Base-by-base conservation (phyloP, 2,329 filamentous ascomycete species). In the Colletotrichum sp. region DNA sequence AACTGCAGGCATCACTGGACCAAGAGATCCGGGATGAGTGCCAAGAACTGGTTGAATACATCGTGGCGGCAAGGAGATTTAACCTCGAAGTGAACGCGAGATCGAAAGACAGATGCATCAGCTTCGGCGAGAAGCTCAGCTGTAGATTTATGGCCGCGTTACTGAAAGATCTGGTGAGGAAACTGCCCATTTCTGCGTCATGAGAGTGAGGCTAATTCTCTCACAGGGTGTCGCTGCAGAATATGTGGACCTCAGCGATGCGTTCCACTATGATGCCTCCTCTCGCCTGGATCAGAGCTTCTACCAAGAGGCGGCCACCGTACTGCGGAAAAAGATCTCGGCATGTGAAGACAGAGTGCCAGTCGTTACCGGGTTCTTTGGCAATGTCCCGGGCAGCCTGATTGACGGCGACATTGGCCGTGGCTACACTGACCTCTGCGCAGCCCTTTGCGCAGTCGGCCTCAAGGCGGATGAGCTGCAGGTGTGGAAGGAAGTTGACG, bases 401-500 rank as follows among this genome's bases (percentile, higher is more conserved):
- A 92, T 99, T 80, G 95, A 96, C 80, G 92, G 92, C 57, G 94
- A 98, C 80, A 95, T 99, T 78, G 97, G 97, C 25, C 94, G 97
- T 80, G 97, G 97, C 34, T 99, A 99, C 86, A 99, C 97, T 12
- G 97, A 99, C 85, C 91, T 99, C 63, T 99, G 97, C 84, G 96
- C 97, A 15, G 96, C 97, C 8, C 89, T 99, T 19, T 93, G 96
- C 68, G 96, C 97, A 2, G 96, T 99, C 12, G 96, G 96, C 6
- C 88, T 98, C n/a, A 89, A 92, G 80, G 97, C 97, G 1, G 88
- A 93, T 70, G 97, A 99, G 85, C 90, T 99, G 69, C 97, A 99
- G 85, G 95, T 99, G 78, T 99, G 97, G 97, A 99, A 99, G 87
- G 97, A 99, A 84, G 97, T 99, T 8, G 97, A 99, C 84, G 96